Evolutionary conservation across 768 basidiomycete species (phyloP).

Genomic region (Phlegmacium glaucopus): DNA sequence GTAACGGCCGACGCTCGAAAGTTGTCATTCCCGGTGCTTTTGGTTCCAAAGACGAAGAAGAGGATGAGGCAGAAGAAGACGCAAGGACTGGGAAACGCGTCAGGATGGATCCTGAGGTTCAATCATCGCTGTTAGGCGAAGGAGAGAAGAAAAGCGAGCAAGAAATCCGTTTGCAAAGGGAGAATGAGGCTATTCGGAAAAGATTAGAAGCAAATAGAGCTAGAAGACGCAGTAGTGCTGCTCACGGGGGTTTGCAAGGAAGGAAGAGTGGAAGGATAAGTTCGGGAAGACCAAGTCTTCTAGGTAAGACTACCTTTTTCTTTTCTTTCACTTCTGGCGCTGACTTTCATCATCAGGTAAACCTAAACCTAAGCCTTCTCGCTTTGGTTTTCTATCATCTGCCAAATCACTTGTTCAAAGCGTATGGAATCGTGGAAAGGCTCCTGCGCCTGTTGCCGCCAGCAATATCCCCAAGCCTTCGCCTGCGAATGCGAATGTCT

Average conservation of each 20-base stretch:
- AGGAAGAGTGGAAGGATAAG: conserved; percentile 36
- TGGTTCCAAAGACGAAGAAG: conserved; percentile 56
- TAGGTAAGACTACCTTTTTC: conserved; percentile 30
- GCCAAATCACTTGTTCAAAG: conserved; percentile 70
- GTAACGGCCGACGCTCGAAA: conserved; percentile 40
- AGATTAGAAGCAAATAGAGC: conserved; percentile 67
- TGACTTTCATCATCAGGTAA: conserved; percentile 24
- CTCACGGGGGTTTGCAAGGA: conserved; percentile 26
- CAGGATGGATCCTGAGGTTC: conserved; percentile 32
- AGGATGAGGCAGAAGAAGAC: conserved; percentile 38
- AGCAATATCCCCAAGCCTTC: conserved; percentile 24
- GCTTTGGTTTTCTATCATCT: conserved; percentile 68
- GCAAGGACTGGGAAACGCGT: conserved; percentile 33
- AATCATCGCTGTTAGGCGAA: conserved; percentile 18
- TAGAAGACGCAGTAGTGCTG: conserved; percentile 66
- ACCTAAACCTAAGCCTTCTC: conserved; percentile 46
- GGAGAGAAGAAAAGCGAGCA: conserved; percentile 41
- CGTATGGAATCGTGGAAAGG: conserved; percentile 65
- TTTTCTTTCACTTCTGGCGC: background rate
- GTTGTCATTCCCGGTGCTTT: conserved; percentile 55
- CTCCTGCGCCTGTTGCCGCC: conserved; percentile 20
- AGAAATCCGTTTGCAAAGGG: conserved; percentile 36
- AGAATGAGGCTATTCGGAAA: conserved; percentile 56
- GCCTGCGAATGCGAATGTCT: conserved; percentile 5
- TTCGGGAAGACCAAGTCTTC: conserved; percentile 26